Base-by-base conservation (phyloP, 2,329 filamentous ascomycete genomes). In the Alternaria rosae region DNA sequence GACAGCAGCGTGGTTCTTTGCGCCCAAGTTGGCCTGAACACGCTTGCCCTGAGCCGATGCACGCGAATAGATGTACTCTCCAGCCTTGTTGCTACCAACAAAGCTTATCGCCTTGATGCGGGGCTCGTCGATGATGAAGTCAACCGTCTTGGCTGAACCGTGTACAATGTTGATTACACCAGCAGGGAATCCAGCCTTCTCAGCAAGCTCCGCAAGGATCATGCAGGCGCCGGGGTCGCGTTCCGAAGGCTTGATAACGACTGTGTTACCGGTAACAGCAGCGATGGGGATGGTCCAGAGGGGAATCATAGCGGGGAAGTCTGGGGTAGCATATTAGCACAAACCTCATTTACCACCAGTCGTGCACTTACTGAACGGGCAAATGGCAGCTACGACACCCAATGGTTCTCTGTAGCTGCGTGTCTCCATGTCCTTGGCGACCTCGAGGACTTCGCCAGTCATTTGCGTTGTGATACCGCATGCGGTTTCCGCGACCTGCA, bases 301-400 rank as follows among this genome's bases (percentile, higher is more conserved):
- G 4, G 92, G 92, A 78, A 96, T 95, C 92, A 96, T 96, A 71
- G 92, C 92, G 44, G 92, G 92, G 82, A 95, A 95, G 84, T 95
- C 90, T 92, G 63, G 54, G 13, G 47, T 57, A 28, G 32, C 28
- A 54, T 59, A 71, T 78, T 69, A 79, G 76, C 58, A 54, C 20
- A 21, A 23, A 32, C 17, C 17, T 32, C 12, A 42, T 59, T 15
- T 23, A 28, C 25, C 32, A 23, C 17, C 26, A 32, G 23, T 30
- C 13, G 13, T 44, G 20, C 23, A 81, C 89, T 79, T 78, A 92
- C 90, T 95, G 78, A 95, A 95, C 2, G 92, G 92, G 84, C 92
- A 95, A 70, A 95, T 95, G 61, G 92, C 91, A 60, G 92, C 91
- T 44, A 91, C 89, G 32, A 95, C 89, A 57, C 92, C 92, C 74